These are phyloP conservation scores for Lactarius psammicola DNA, from an alignment of 768 basidiomycete genomes.

Conservation along the genomic window DNA sequence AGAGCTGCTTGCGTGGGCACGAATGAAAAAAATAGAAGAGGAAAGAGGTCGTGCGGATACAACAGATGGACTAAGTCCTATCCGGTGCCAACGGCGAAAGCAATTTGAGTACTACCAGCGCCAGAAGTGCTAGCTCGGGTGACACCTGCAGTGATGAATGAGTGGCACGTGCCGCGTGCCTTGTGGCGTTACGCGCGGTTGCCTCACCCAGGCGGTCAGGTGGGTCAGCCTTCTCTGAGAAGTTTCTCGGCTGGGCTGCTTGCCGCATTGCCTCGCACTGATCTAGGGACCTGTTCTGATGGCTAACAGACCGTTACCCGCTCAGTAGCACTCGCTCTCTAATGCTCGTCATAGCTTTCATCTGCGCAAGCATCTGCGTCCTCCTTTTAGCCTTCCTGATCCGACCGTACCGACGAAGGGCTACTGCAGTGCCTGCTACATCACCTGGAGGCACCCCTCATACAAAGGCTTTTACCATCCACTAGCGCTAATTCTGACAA, in stretches of 20 bases:
- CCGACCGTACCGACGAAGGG: conserved; percentile 38
- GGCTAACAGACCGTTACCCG: conserved; percentile 24
- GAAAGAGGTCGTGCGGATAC: not conserved
- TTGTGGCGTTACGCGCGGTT: not conserved
- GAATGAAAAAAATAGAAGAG: not conserved
- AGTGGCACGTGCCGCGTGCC: too few species aligned
- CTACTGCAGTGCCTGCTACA: conserved; percentile 44
- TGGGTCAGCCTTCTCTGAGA: not conserved
- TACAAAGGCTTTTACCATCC: conserved; percentile 93
- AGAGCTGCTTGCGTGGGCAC: not conserved
- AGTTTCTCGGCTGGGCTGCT: not conserved
- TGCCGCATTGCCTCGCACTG: not conserved
- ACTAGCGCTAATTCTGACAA: conserved; percentile 67
- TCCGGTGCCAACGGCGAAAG: too few species aligned
- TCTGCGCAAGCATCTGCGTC: conserved; percentile 46
- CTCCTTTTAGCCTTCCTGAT: conserved; percentile 31
- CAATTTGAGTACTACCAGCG: too few species aligned
- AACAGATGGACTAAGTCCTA: too few species aligned
- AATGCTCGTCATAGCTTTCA: conserved; percentile 35
- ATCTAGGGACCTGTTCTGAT: conserved; percentile 5
- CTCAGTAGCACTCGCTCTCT: conserved; percentile 13
- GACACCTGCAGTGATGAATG: too few species aligned
- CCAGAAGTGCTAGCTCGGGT: too few species aligned
- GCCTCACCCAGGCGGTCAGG: not conserved
- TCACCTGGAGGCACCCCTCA: conserved; percentile 64